phyloP scores from a whole-genome alignment of 805 yeast genomes.

The Saccharomycopsis sp. region DNA sequence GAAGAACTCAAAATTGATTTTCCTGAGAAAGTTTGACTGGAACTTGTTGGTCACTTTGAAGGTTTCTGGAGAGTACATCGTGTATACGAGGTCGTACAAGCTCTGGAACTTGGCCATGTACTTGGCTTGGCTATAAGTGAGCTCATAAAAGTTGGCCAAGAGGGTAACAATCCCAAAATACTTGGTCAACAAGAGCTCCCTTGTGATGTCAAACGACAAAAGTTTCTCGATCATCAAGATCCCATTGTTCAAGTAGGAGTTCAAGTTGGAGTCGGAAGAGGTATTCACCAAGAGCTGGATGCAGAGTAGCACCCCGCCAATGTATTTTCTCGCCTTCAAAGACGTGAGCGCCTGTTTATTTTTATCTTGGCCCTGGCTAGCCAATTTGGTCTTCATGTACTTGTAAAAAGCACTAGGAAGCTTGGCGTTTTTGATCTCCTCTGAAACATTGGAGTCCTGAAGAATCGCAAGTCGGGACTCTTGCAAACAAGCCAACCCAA shows the following conservation, averaged over 20 bases:
- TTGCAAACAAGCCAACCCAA: conserved; percentile 23
- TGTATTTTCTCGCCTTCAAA: conserved; percentile 8
- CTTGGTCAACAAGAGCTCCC: conserved; percentile 6
- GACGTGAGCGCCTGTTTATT: neutral
- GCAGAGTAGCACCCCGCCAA: conserved; percentile 16
- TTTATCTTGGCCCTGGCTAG: too few relatives aligned
- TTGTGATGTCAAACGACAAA: neutral
- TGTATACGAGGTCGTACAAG: conserved; percentile 10
- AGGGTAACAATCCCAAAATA: conserved; percentile 14
- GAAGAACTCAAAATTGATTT: conserved; percentile 16
- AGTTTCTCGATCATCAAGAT: conserved; percentile 12
- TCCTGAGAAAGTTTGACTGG: conserved; percentile 18
- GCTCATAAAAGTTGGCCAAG: conserved; percentile 16
- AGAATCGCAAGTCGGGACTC: conserved; percentile 22
- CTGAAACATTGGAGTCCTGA: conserved; percentile 19
- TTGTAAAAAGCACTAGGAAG: conserved; percentile 10
- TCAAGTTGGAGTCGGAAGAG: conserved; percentile 10
- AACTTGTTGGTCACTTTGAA: conserved; percentile 7
- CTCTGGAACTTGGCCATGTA: conserved; percentile 3
- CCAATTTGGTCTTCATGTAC: conserved; percentile 3
- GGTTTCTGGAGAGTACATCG: neutral
- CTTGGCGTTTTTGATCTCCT: conserved; percentile 2
- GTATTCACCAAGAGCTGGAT: conserved; percentile 11
- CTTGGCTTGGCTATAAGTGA: conserved; percentile 6
- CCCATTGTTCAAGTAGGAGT: conserved; percentile 13